Evolutionary conservation across 176 grass and related monocot genomes (phyloP).

Genomic region (Eleusine coracana): DNA sequence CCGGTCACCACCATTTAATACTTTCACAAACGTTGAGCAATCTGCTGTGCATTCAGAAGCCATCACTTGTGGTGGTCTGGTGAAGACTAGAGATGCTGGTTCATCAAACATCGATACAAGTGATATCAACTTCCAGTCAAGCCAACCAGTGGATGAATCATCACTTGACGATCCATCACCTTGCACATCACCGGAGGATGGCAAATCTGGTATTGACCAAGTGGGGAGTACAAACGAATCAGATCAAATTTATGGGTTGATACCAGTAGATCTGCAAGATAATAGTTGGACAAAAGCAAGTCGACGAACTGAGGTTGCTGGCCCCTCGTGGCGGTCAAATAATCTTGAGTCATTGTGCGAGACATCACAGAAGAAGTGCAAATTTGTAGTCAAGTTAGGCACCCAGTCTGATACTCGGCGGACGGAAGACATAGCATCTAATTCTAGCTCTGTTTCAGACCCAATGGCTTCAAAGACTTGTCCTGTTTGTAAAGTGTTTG

Average conservation of each 20-base stretch:
- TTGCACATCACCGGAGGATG: constrained; percentile 44
- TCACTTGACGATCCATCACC: constrained; percentile 14
- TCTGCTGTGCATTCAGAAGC: constrained; percentile 30
- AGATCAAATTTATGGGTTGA: constrained; percentile 33
- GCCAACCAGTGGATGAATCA: constrained; percentile 34
- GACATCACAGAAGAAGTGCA: constrained; percentile 69
- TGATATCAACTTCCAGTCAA: constrained; percentile 45
- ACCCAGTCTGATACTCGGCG: constrained; percentile 44
- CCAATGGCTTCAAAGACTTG: constrained; percentile 90
- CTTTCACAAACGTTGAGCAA: constrained; percentile 37
- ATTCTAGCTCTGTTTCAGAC: constrained; percentile 65
- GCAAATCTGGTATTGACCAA: constrained; percentile 44
- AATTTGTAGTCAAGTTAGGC: constrained; percentile 62
- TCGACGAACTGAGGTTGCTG: constrained; percentile 33
- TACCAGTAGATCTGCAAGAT: constrained; percentile 46
- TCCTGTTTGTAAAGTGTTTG: constrained; percentile 91
- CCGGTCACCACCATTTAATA: constrained; percentile 44
- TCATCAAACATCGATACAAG: constrained; percentile 25
- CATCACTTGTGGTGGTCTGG: constrained; percentile 25
- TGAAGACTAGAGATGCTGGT: constrained; percentile 47
- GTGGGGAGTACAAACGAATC: constrained; percentile 35
- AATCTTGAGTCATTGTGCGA: constrained; percentile 44
- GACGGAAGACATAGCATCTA: constrained; percentile 59
- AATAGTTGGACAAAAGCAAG: constrained; percentile 51
- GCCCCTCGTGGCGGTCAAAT: constrained; percentile 36